Percentiles rank a stretch among this genome's conserved stretches.
Evolutionary conservation across 1,139 yeast genomes (phyloP).

Genomic region (Geotrichum histeridarum): DNA sequence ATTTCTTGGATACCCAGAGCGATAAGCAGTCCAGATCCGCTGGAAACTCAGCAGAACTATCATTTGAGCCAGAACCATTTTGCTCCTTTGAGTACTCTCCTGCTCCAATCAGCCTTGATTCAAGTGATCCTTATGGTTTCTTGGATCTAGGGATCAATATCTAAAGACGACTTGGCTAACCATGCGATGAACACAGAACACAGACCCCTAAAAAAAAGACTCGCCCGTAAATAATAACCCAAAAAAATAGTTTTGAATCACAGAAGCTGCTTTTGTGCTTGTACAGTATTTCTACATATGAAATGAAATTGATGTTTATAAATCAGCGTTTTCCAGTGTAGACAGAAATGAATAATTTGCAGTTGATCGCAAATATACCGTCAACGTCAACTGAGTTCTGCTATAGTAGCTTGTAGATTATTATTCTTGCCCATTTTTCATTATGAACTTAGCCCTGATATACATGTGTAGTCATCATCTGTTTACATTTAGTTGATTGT

Average conservation of each 20-base stretch:
- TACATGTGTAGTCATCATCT: no score
- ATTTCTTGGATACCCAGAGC: neutral
- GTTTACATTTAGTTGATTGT: no score
- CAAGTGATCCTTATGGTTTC: slow-evolving; percentile 14
- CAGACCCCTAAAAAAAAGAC: neutral
- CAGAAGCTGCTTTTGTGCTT: neutral
- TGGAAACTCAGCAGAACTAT: neutral
- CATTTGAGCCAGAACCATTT: slow-evolving; percentile 10
- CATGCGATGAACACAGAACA: neutral
- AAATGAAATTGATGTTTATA: no score
- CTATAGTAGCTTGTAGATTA: no score
- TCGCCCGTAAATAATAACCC: no score
- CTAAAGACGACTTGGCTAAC: neutral
- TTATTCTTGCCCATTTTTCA: no score
- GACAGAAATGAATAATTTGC: no score
- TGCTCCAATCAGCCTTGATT: neutral
- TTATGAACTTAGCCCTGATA: no score
- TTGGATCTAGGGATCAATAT: slow-evolving; percentile 15
- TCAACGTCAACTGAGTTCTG: no score
- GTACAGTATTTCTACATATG: neutral
- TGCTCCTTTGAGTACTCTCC: slow-evolving; percentile 16
- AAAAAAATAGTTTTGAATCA: neutral
- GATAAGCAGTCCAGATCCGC: neutral
- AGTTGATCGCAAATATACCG: no score
- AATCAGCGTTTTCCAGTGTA: no score